phyloP scores from a whole-genome alignment of 1,284 basidiomycete genomes.

The Anthracocystis walkeri region DNA sequence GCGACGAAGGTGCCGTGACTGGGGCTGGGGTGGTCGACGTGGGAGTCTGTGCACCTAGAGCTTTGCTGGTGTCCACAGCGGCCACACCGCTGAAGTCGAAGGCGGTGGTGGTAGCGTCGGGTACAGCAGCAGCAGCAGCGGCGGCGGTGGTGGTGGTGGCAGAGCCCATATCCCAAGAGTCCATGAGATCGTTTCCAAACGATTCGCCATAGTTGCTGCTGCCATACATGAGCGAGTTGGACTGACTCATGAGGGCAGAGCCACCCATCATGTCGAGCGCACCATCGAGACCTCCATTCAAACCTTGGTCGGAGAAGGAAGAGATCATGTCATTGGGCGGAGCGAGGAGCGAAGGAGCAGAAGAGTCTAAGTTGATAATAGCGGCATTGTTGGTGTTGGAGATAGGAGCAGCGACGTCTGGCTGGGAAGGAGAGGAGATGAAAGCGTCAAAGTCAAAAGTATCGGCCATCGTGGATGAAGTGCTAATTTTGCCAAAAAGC shows the following conservation, averaged over 20 bases:
- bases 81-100: slow-evolving; percentile 24
- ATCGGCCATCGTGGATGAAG: slow-evolving; percentile 28
- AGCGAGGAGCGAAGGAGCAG: slow-evolving; percentile 16
- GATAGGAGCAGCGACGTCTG: slow-evolving; percentile 19
- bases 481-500: slow-evolving; percentile 7
- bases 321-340: slow-evolving; percentile 27
- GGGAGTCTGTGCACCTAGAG: background rate
- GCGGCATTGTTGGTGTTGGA: slow-evolving; percentile 8
- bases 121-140: slow-evolving; percentile 8
- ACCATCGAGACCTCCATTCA: slow-evolving; percentile 19
- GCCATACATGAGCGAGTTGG: slow-evolving; percentile 40
- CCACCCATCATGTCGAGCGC: slow-evolving; percentile 40
- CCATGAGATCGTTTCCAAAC: slow-evolving; percentile 28
- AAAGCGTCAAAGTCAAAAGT: slow-evolving; percentile 59
- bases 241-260: slow-evolving; percentile 38
- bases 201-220: slow-evolving; percentile 38
- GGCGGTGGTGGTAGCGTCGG: slow-evolving; percentile 5
- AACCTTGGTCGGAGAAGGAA: slow-evolving; percentile 42
- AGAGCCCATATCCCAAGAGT: slow-evolving; percentile 34
- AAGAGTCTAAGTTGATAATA: background rate
- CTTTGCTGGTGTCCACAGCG: background rate
- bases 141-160: slow-evolving; percentile 4
- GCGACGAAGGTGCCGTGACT: background rate
- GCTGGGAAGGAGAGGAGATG: slow-evolving; percentile 52
- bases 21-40: background rate